Base-by-base conservation (phyloP, 2,329 filamentous ascomycete genomes). In the Cadophora gregata region DNA sequence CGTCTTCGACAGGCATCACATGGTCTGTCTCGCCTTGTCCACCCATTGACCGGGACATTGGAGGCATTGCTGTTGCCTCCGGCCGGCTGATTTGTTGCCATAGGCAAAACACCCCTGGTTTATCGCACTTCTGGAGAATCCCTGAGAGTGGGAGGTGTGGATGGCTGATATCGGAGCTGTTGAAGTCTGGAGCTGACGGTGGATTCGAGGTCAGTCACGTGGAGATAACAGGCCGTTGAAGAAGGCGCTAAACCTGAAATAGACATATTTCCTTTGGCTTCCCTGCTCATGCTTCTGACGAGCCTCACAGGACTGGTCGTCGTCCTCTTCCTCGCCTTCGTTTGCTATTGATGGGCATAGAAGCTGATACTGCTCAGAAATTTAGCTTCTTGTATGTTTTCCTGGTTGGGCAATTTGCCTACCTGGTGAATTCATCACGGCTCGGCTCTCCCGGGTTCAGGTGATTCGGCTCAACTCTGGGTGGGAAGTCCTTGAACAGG, bases 1-100 rank as follows among this genome's bases (percentile, higher is more conserved):
- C 73, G 65, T 36, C 72, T 68, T 38, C 73, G 63, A 56, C 73
- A 83, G 65, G 88, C 92, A 16, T 82, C 96, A 70, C 83, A 87
- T 45, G 82, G 83, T 24, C 93, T 91, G 72, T 93, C 93, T 10
- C 92, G 93, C 6, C 71, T 66, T 16, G 71, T 70, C 71, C 72
- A 73, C 9, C 69, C 67, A 65, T 71, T 72, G 19, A 65, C 38
- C 33, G 67, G 42, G 14, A 63, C n/a, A 47, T 70, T 70, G 53
- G 61, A 16, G 42, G 58, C 67, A 67, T 68, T 66, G 31, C 29
- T 55, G 8, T 63, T 63, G 47, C 59, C 55, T 60, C 66, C 65
- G 21, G 63, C 6, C 14, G 61, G 53, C 25, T 58, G 51, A 51
- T 70, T 67, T 62, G 64, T 62, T 51, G 69, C 62, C 69, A 72